A percentile compares a stretch with the other conserved stretches of the same genome.
Evolutionary conservation across 495 filamentous ascomycete genomes (phyloP).

Genomic region (Aspergillus ostianus): DNA sequence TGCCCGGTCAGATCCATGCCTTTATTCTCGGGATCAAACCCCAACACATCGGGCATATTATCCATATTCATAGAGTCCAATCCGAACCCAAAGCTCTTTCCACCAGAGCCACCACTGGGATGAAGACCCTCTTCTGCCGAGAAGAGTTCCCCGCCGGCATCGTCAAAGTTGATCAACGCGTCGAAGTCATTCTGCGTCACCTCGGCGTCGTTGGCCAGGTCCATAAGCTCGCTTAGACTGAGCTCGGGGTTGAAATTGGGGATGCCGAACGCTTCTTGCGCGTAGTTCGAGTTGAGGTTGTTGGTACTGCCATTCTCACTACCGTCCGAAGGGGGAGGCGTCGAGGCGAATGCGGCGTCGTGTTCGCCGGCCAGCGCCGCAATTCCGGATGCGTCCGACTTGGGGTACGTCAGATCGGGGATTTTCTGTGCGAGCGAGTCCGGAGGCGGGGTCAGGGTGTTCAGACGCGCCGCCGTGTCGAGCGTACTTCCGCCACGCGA

Average conservation of each 20-base stretch:
- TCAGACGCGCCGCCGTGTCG: constrained; percentile 27
- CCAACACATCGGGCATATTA: constrained; percentile 27
- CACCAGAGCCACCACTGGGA: constrained; percentile 7
- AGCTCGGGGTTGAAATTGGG: constrained; percentile 36
- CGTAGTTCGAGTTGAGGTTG: constrained; percentile 39
- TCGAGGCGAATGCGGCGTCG: constrained; percentile 37
- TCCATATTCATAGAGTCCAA: constrained; percentile 23
- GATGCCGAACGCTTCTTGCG: constrained; percentile 34
- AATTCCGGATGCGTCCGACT: constrained; percentile 17
- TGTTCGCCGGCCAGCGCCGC: constrained; percentile 16
- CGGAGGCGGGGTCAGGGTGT: constrained; percentile 43
- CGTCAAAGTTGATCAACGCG: constrained; percentile 49
- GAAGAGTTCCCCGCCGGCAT: constrained; percentile 40
- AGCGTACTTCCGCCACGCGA: constrained; percentile 22
- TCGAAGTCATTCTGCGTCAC: constrained; percentile 52
- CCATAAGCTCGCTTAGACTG: constrained; percentile 47
- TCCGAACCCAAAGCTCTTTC: constrained; percentile 25
- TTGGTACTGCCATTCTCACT: constrained; percentile 47
- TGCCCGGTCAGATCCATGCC: constrained; percentile 27
- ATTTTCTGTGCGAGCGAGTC: constrained; percentile 46
- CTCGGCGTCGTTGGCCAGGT: constrained; percentile 47
- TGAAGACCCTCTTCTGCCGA: constrained; percentile 28
- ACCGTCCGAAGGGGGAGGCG: constrained; percentile 43
- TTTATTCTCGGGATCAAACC: constrained; percentile 34
- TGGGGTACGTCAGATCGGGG: constrained; percentile 43